phyloP scores from a whole-genome alignment of 768 basidiomycete species.

The Termitomyces sp. region DNA sequence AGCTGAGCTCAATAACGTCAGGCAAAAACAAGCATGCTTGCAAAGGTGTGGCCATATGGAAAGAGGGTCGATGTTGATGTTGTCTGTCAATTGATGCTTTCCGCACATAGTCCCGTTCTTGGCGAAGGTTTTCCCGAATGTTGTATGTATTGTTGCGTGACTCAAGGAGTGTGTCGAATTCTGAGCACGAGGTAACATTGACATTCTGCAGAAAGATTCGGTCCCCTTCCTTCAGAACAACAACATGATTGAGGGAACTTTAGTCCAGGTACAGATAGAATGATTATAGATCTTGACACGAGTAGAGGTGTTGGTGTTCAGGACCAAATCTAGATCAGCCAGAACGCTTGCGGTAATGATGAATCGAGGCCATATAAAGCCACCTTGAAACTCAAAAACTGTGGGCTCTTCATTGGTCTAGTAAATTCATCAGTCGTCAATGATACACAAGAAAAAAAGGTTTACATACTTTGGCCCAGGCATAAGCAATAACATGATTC shows the following conservation, averaged over 20 bases:
- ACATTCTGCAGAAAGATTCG: neutral
- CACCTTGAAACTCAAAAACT: neutral
- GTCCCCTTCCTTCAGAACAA: neutral
- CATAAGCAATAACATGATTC: neutral
- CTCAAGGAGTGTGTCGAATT: neutral
- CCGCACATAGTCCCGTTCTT: neutral
- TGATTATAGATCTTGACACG: no score
- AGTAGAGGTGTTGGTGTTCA: neutral
- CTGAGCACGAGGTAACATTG: neutral
- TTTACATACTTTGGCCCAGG: neutral
- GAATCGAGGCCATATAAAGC: conserved; percentile 2
- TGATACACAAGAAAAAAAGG: neutral
- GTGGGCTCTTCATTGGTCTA: neutral
- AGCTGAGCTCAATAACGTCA: neutral
- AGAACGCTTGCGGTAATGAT: neutral
- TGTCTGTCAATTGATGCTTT: neutral
- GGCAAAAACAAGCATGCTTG: neutral
- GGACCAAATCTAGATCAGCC: neutral
- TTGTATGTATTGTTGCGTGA: neutral
- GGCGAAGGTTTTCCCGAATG: neutral
- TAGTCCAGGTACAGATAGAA: no score
- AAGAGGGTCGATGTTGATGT: neutral
- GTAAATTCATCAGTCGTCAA: neutral
- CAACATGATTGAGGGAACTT: no score
- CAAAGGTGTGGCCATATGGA: no score